phyloP scores from a whole-genome alignment of 2,329 filamentous ascomycete genomes.

The Clarireedia sp. region DNA sequence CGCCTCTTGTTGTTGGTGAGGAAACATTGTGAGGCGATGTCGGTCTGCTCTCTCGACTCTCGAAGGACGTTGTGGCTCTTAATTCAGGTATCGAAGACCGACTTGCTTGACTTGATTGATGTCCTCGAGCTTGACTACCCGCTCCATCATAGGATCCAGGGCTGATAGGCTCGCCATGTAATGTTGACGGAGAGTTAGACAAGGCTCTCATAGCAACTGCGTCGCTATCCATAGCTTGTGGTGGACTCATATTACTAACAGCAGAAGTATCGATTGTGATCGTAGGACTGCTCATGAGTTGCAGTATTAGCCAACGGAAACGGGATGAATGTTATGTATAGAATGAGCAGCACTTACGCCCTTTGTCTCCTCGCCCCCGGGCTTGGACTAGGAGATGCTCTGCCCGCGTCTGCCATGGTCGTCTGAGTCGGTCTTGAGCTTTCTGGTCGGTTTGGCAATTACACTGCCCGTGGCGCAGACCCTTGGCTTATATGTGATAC shows the following conservation, averaged over 20 bases:
- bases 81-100: conserved; percentile 36
- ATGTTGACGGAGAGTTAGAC: conserved; percentile 30
- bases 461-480: conserved; percentile 19
- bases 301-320: conserved; percentile 1
- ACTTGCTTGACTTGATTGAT: conserved; percentile 24
- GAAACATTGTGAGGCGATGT: conserved; percentile 62
- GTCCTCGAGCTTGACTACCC: conserved; percentile 17
- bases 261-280: conserved; percentile 51
- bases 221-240: conserved; percentile 29
- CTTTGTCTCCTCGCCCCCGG: conserved; percentile 27
- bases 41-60: conserved; percentile 52
- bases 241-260: conserved; percentile 32
- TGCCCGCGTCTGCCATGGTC: conserved; percentile 20
- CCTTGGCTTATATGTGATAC: background rate
- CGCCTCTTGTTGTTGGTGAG: conserved; percentile 48
- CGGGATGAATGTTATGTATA: conserved; percentile 17
- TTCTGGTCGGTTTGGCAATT: conserved; percentile 15
- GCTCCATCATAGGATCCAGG: conserved; percentile 29
- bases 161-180: conserved; percentile 29
- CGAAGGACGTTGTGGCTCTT: conserved; percentile 47
- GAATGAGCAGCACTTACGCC: conserved; percentile 25
- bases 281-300: conserved; percentile 33
- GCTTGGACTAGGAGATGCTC: conserved; percentile 20
- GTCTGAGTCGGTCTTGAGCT: conserved; percentile 4
- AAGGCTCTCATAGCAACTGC: conserved; percentile 29